phyloP scores from a whole-genome alignment of 192 early-diverging fungal species.

The Backusella circina region DNA sequence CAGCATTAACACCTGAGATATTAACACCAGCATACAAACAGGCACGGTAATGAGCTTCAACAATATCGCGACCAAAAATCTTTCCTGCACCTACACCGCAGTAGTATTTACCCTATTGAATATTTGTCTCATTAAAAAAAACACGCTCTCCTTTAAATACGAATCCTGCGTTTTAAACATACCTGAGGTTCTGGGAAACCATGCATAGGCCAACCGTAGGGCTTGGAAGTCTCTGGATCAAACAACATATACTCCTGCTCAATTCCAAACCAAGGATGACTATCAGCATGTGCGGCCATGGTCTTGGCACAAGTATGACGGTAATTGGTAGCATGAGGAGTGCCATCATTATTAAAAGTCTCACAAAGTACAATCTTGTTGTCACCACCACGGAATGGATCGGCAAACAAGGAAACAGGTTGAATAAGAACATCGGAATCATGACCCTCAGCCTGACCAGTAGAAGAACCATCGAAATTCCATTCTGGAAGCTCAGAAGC shows the following conservation, averaged over 20 bases:
- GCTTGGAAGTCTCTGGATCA: conserved; percentile 40
- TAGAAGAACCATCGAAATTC: conserved; percentile 57
- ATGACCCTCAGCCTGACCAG: conserved; percentile 49
- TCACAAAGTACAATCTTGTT: conserved; percentile 53
- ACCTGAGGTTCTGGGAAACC: conserved; percentile 52
- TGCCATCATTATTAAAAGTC: conserved; percentile 53
- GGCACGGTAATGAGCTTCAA: conserved; percentile 55
- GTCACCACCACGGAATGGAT: conserved; percentile 52
- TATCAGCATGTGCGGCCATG: conserved; percentile 37
- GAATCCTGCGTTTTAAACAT: not conserved
- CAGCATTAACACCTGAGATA: conserved; percentile 53
- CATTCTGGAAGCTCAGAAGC: conserved; percentile 45
- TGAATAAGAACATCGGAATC: conserved; percentile 51
- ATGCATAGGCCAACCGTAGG: conserved; percentile 53
- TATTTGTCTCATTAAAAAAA: not conserved
- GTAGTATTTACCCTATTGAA: conserved; percentile 43
- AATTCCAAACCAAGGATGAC: conserved; percentile 53
- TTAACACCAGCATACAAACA: conserved; percentile 55
- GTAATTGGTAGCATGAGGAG: conserved; percentile 49
- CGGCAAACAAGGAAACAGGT: conserved; percentile 44
- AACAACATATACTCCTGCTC: conserved; percentile 56
- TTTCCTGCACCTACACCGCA: conserved; percentile 51
- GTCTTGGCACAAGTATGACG: conserved; percentile 35
- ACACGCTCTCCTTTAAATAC: not conserved
- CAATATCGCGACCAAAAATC: conserved; percentile 53